Conservation (phyloP, 306 rosid species). For the Trifolium dubium region DNA sequence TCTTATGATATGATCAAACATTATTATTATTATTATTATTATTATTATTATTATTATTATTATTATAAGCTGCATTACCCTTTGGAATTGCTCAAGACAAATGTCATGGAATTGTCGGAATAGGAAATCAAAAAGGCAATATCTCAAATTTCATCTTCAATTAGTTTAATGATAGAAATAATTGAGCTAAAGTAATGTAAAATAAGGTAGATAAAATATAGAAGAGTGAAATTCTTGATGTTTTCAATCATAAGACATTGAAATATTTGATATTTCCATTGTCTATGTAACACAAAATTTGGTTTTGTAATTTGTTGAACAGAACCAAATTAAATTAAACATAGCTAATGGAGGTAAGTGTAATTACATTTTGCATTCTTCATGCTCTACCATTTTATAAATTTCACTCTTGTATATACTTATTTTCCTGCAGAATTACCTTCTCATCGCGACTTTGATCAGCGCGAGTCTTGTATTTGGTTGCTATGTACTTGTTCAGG, state of each 20-base stretch:
- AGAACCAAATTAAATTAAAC: neutral
- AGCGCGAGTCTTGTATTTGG: conserved; percentile 47
- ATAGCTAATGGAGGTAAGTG: conserved; percentile 37
- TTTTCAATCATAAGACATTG: conserved; percentile 16
- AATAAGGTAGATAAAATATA: conserved; percentile 11
- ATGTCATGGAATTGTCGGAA: conserved; percentile 1
- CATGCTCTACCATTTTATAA: neutral
- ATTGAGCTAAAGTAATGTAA: conserved; percentile 5
- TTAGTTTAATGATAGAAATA: neutral
- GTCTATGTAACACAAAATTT: conserved; percentile 14
- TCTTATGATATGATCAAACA: neutral
- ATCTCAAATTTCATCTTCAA: conserved; percentile 14
- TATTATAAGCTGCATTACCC: conserved; percentile 31
- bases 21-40: conserved; percentile 12
- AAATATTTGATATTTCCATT: conserved; percentile 27
- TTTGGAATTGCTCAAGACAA: conserved; percentile 34
- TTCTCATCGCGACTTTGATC: conserved; percentile 45
- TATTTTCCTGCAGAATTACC: conserved; percentile 38
- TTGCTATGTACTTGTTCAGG: conserved; percentile 41
- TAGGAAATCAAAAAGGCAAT: conserved; percentile 5
- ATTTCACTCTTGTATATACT: neutral
- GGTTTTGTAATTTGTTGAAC: conserved; percentile 12
- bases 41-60: conserved; percentile 2
- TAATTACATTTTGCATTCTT: conserved; percentile 4
- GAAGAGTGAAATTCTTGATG: neutral